Evolutionary conservation across 2,329 filamentous ascomycete genomes (phyloP).

Genomic region (Cephalotrichum gorgonifer): DNA sequence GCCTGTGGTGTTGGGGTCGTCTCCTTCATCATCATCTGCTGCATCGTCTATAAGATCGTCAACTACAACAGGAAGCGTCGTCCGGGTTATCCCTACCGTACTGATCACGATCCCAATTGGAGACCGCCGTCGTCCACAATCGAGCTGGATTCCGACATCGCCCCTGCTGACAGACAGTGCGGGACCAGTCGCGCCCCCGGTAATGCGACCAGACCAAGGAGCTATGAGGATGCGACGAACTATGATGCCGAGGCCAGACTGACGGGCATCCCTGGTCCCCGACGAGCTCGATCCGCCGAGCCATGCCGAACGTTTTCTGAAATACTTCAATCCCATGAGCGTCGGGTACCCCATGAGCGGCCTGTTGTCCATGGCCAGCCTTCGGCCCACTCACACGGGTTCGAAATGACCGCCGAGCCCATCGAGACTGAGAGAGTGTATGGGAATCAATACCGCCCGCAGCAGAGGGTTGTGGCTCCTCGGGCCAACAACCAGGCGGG

Average conservation of each 20-base stretch:
- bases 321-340: no score
- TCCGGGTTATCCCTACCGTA: not conserved
- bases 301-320: no score
- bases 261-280: not conserved
- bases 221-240: not conserved
- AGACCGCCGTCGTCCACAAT: not conserved
- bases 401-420: no score
- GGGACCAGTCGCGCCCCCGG: not conserved
- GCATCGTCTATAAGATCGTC: not conserved
- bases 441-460: not conserved
- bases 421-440: not conserved
- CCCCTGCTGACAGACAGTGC: not conserved
- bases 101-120: not conserved
- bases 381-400: no score
- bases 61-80: not conserved
- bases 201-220: not conserved
- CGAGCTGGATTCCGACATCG: not conserved
- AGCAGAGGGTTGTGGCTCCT: not conserved
- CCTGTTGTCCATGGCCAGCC: no score
- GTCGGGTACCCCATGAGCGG: no score
- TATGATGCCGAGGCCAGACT: not conserved
- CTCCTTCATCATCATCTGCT: not conserved
- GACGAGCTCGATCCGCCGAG: not conserved
- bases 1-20: not conserved
- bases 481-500: not conserved